phyloP scores from a whole-genome alignment of 345 rosid genomes.

The Melastoma malabathricum region DNA sequence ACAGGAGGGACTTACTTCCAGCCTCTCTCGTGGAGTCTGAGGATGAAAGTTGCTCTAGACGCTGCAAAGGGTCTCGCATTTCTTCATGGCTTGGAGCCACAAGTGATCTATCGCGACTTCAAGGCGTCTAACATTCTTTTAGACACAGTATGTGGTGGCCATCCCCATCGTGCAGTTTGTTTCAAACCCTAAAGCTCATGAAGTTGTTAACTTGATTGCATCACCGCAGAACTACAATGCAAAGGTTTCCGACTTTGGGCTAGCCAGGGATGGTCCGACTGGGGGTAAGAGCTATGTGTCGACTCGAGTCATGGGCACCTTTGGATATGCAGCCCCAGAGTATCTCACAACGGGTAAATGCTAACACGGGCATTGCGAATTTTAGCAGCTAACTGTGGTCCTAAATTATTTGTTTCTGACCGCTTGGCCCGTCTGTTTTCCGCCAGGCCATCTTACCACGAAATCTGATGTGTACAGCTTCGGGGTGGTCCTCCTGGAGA shows the following conservation, averaged over 20 bases:
- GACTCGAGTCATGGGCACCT: slow-evolving; percentile 59
- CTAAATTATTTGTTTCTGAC: background rate
- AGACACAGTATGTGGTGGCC: slow-evolving; percentile 27
- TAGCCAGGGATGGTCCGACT: slow-evolving; percentile 67
- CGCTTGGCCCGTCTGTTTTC: background rate
- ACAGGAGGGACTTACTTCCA: slow-evolving; percentile 54
- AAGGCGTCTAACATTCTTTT: slow-evolving; percentile 58
- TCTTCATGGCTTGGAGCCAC: slow-evolving; percentile 40
- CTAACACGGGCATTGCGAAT: background rate
- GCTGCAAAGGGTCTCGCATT: slow-evolving; percentile 69
- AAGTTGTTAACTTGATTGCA: too few relatives aligned
- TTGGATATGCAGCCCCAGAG: slow-evolving; percentile 66
- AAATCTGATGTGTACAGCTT: slow-evolving; percentile 45
- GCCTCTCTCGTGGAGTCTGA: slow-evolving; percentile 56
- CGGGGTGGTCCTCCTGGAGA: slow-evolving; percentile 40
- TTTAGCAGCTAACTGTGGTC: background rate
- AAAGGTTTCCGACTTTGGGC: slow-evolving; percentile 64
- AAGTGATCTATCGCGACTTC: slow-evolving; percentile 66
- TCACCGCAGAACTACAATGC: slow-evolving; percentile 43
- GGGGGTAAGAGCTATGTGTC: slow-evolving; percentile 57
- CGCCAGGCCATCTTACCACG: slow-evolving; percentile 34
- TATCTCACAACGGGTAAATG: slow-evolving; percentile 42
- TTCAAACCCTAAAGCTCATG: too few relatives aligned
- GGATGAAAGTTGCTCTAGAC: slow-evolving; percentile 56
- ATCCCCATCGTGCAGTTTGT: background rate